A percentile compares a stretch with the other conserved stretches of the same genome.
Evolutionary conservation across 768 basidiomycete genomes (phyloP).

Genomic region (Filobasidium wieringae): DNA sequence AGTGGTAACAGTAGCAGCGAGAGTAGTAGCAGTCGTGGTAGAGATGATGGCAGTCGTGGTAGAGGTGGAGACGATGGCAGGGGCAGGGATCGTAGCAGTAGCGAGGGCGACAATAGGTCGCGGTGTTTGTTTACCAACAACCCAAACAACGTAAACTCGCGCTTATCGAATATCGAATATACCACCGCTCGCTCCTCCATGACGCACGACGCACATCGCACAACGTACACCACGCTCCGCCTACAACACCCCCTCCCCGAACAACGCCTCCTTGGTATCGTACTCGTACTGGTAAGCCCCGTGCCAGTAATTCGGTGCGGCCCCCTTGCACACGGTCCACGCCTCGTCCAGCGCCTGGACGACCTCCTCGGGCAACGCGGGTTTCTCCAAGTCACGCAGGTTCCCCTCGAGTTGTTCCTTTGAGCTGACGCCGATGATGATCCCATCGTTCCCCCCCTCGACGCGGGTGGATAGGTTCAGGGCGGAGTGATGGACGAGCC

Average conservation of each 20-base stretch:
- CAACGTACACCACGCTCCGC: too few species aligned
- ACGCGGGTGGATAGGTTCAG: slow-evolving; percentile 40
- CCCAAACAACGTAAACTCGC: too few species aligned
- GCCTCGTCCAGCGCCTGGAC: slow-evolving; percentile 47
- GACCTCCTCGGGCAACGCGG: slow-evolving; percentile 51
- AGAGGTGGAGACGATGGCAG: too few species aligned
- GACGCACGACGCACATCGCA: too few species aligned
- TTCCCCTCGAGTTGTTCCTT: slow-evolving; percentile 47
- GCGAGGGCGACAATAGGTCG: too few species aligned
- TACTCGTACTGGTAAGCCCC: slow-evolving; percentile 23
- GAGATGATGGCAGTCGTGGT: too few species aligned
- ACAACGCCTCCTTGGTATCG: slow-evolving; percentile 21
- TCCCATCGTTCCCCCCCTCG: slow-evolving; percentile 22
- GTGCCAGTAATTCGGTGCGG: slow-evolving; percentile 43
- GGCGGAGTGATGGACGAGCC: slow-evolving; percentile 47
- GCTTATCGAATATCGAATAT: too few species aligned
- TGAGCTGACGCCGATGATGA: slow-evolving; percentile 56
- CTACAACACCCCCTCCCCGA: slow-evolving; percentile 8
- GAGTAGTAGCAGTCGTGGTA: too few species aligned
- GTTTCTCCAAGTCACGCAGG: slow-evolving; percentile 42
- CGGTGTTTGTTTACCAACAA: too few species aligned
- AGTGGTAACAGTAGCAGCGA: too few species aligned
- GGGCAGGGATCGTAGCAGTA: too few species aligned
- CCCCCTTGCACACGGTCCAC: slow-evolving; percentile 44
- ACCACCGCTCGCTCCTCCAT: too few species aligned